A percentile compares a stretch with the other conserved stretches of the same genome.
Evolutionary conservation across 1,284 basidiomycete genomes (phyloP).

Genomic region (Microbotryum intermedium): DNA sequence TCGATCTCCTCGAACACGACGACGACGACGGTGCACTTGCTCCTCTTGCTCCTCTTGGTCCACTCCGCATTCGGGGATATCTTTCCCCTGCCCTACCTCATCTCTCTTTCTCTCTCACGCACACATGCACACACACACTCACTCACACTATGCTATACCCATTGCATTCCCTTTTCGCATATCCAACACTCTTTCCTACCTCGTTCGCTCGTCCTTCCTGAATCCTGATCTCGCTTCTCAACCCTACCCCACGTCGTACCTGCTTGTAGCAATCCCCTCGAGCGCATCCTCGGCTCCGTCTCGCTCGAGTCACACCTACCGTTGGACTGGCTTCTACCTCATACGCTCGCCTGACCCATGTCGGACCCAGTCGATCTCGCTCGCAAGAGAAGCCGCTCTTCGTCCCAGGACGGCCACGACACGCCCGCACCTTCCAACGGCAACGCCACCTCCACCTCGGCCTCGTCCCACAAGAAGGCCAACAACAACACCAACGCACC

Average conservation of each 20-base stretch:
- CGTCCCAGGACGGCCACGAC: conserved; percentile 20
- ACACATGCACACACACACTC: neutral
- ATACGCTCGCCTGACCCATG: conserved; percentile 4
- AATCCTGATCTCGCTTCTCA: neutral
- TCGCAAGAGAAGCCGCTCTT: conserved; percentile 29
- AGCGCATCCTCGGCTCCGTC: no score
- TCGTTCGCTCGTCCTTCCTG: neutral
- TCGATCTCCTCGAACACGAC: no score
- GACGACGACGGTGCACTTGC: no score
- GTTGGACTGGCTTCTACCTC: no score
- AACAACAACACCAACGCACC: conserved; percentile 18
- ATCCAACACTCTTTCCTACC: neutral
- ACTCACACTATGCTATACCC: no score
- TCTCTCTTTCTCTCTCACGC: neutral
- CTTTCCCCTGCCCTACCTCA: no score
- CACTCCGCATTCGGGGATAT: no score
- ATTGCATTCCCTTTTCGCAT: no score
- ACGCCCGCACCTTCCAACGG: conserved; percentile 6
- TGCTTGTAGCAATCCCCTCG: no score
- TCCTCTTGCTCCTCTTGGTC: no score
- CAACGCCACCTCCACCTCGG: conserved; percentile 16
- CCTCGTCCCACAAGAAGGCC: conserved; percentile 20
- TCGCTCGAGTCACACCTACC: no score
- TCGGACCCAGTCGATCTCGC: conserved; percentile 23
- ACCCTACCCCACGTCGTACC: no score